A percentile compares a stretch with the other conserved stretches of the same genome.
Conservation (phyloP, 1,284 basidiomycete genomes). For the Ustilago trichophora region DNA sequence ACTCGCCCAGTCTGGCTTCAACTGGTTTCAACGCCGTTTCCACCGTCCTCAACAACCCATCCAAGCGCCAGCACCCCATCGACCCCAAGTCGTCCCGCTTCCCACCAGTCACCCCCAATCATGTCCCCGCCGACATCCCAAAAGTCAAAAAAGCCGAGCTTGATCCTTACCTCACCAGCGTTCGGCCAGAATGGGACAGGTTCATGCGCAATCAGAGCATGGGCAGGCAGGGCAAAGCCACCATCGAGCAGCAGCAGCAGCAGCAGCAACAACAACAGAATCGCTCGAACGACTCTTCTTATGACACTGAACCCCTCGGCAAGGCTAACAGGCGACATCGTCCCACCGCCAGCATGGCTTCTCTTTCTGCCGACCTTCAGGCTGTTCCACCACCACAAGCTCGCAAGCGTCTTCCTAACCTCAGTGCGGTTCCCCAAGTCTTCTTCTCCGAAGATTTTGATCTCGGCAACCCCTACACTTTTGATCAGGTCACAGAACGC, state of each 20-base stretch:
- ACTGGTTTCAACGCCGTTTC: constrained; percentile 59
- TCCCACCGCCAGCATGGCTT: constrained; percentile 23
- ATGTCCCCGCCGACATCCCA: constrained; percentile 54
- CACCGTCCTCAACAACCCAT: constrained; percentile 64
- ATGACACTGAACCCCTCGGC: constrained; percentile 25
- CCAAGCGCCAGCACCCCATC: constrained; percentile 57
- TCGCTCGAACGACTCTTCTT: constrained; percentile 10
- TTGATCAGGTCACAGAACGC: constrained; percentile 80
- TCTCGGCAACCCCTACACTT: constrained; percentile 84
- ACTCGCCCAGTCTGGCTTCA: constrained; percentile 28
- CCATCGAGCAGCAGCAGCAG: constrained; percentile 22
- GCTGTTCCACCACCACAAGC: constrained; percentile 31
- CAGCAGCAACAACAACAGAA: constrained; percentile 17
- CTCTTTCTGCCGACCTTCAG: constrained; percentile 39
- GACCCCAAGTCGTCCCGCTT: constrained; percentile 61
- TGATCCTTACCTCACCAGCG: constrained; percentile 54
- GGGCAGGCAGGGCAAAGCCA: constrained; percentile 44
- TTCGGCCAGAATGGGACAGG: constrained; percentile 59
- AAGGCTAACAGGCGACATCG: constrained; percentile 19
- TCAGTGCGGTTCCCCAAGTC: constrained; percentile 80
- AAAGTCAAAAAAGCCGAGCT: constrained; percentile 52
- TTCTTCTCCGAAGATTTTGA: constrained; percentile 82
- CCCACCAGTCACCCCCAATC: constrained; percentile 50
- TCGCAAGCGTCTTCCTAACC: constrained; percentile 66
- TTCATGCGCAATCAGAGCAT: constrained; percentile 62